Base-by-base conservation (phyloP, 176 grass and related monocot genomes). In the Ensete ventricosum region DNA sequence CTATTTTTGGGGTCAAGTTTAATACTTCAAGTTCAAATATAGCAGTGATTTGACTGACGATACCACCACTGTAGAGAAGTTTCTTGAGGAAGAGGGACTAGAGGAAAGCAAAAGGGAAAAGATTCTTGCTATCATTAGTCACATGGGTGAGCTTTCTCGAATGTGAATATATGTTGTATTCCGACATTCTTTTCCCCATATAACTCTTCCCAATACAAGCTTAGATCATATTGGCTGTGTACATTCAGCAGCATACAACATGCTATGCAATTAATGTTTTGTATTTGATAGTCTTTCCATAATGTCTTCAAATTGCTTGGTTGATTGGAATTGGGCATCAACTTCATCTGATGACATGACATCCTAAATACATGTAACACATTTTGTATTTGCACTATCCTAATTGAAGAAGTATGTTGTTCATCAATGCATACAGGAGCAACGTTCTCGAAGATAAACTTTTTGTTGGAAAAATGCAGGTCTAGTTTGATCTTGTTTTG, bases 41-140 rank as follows among this genome's bases (percentile, higher is more conserved):
- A 4, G 4, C 23, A 98, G 90, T 82, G 77, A 91, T 73, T 89
- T 84, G 65, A 62, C 73, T 22, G 95, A 98, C 78, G 95, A 98
- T 78, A 87, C 81, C 58, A 87, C 79, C 51, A 53, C 87, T 12
- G 82, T 91, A 34, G 80, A 82, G 50, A 76, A 7, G 23, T 98
- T 98, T 80, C 84, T 98, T 53, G 53, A 87, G 54, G 86, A 93
- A 64, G 65, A 84, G 71, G 88, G 78, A 26, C 75, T 91, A 59
- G 82, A 85, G 20, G 77, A 85, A 60, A 72, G 53, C 66, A 88
- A 89, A 68, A 89, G 55, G 72, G 82, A 85, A 24, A 89, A 80
- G 64, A 91, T 98, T 63, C 77, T 91, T 67, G 68, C 78, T 10
- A 91, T 98, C 60, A 91, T 98, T 89, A 82, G 83, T 72, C 80